Percentiles rank a stretch among this genome's conserved stretches.
Conservation (phyloP, 768 basidiomycete species). For the Lyophyllum semitale region DNA sequence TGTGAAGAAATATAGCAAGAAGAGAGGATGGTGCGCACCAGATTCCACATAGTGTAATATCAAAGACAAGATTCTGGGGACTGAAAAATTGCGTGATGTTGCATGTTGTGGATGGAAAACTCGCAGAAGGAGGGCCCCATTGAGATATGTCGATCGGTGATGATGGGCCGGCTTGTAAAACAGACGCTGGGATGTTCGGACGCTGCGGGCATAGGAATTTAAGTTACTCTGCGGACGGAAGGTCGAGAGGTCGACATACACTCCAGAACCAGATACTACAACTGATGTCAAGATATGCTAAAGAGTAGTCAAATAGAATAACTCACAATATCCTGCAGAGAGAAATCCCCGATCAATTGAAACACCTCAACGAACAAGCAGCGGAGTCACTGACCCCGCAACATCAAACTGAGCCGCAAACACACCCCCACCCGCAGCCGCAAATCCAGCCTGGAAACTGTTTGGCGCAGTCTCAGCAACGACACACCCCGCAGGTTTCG, state of each 20-base stretch:
- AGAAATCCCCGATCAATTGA: neutral
- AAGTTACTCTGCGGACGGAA: neutral
- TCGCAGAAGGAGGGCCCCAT: constrained; percentile 46
- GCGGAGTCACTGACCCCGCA: constrained; percentile 25
- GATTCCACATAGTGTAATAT: constrained; percentile 55
- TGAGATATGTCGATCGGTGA: constrained; percentile 36
- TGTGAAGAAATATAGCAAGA: neutral
- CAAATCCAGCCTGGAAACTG: constrained; percentile 71
- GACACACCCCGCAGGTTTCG: constrained; percentile 63
- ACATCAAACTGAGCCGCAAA: constrained; percentile 74
- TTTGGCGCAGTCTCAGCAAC: constrained; percentile 57
- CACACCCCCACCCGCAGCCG: constrained; percentile 70
- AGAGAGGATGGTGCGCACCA: constrained; percentile 27
- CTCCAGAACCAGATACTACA: constrained; percentile 50
- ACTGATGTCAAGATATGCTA: neutral
- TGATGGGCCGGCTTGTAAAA: constrained; percentile 27
- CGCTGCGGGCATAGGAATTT: constrained; percentile 29
- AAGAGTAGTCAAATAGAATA: neutral
- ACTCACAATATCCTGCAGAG: constrained; percentile 28
- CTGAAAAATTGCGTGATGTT: constrained; percentile 43
- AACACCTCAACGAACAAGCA: neutral
- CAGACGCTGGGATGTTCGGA: constrained; percentile 37
- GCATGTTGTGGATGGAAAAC: constrained; percentile 39
- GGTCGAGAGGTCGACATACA: constrained; percentile 25
- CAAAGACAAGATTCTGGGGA: constrained; percentile 49